These are phyloP conservation scores for Acanthamoeba royreba DNA, from an alignment of 208 protist genomes.

Conservation along the genomic window DNA sequence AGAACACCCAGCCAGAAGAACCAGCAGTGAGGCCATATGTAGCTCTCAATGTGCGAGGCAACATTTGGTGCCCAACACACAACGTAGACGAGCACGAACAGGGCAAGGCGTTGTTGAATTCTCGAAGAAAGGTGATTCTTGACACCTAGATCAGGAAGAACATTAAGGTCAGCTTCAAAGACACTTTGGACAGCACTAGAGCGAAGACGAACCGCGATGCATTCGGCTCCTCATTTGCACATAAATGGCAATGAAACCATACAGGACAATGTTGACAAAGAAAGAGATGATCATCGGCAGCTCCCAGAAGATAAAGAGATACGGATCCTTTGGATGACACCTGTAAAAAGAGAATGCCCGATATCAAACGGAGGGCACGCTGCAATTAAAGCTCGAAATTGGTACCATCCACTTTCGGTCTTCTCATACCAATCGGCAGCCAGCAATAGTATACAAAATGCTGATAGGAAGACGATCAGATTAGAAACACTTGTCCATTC, in stretches of 20 bases:
- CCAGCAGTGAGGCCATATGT: neutral
- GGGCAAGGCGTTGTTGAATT: neutral
- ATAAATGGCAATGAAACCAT: constrained; percentile 7
- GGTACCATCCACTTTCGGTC: neutral
- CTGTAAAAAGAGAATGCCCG: neutral
- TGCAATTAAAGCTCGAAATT: no score
- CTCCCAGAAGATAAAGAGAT: constrained; percentile 38
- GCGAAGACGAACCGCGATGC: neutral
- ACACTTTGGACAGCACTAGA: no score
- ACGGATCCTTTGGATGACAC: constrained; percentile 10
- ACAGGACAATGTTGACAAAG: neutral
- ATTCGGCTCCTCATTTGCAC: neutral
- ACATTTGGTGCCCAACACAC: constrained; percentile 34
- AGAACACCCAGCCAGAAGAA: neutral
- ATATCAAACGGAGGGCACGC: no score
- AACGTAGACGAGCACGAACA: constrained; percentile 15
- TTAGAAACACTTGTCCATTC: no score
- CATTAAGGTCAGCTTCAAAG: neutral
- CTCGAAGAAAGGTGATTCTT: neutral
- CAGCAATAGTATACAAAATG: constrained; percentile 13
- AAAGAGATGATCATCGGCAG: neutral
- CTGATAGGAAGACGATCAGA: neutral
- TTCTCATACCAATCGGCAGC: neutral
- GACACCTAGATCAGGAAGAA: neutral
- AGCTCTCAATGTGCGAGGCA: neutral